Base-by-base conservation (phyloP, 495 filamentous ascomycete species). In the Hypomontagnella monticulosa region DNA sequence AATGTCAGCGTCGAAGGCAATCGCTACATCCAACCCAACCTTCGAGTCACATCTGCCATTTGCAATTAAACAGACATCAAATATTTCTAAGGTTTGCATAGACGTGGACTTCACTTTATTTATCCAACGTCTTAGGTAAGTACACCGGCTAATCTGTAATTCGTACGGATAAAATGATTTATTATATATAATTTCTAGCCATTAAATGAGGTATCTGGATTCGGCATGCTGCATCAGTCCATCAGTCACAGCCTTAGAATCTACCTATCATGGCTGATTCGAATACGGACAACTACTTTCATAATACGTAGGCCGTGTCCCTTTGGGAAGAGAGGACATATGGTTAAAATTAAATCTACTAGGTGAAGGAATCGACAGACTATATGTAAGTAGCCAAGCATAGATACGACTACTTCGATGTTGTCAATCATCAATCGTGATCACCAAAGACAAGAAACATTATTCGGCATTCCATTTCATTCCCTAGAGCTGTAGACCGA, bases 61-160 rank as follows among this genome's bases (percentile, higher is more conserved):
- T 59, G 55, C 61, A 64, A 64, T 58, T 58, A 64, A 64, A 12
- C 54, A 64, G n/a, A 41, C 40, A 11, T 0, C 6, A 48, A 37
- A 7, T 11, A 58, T 58, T 53, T 47, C 37, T 32, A 19, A 34
- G 18, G 23, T 27, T 27, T 27, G 23, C 23, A 27, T 27, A 6
- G 3, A 27, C 23, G 6, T 27, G 23, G 3, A 27, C 23, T 27
- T 27, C 23, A 27, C 23, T 27, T 27, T 27, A 27, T 3, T 27
- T 3, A 27, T 27, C 23, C 6, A 27, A 12, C 14, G 47, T 64
- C 47, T 53, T 43, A 42, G 40, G 3, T 43, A 32, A 4, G 11
- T 53, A 46, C 34, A 63, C 37, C 52, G 52, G 38, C 48, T 63
- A 58, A 57, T 44, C 16, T 49, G 3, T 40, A 57, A 36, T 64